phyloP scores from a whole-genome alignment of 306 rosid species.

The Cyclanthera cordifolia region DNA sequence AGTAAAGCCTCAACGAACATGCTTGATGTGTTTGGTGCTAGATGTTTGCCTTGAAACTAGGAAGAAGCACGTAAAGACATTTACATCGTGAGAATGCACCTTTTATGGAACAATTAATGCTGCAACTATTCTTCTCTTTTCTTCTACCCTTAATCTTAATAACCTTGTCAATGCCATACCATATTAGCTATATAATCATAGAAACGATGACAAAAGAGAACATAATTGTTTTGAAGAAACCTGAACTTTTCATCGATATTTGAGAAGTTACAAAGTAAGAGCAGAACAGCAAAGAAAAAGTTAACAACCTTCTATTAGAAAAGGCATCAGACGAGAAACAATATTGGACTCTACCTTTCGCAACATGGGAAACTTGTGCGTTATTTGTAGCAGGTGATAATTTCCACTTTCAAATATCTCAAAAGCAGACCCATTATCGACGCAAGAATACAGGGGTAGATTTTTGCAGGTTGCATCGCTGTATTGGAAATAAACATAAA shows the following conservation, averaged over 20 bases:
- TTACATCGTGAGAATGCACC: neutral
- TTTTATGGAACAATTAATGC: neutral
- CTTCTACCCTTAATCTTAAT: neutral
- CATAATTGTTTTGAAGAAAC: neutral
- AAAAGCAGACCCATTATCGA: constrained; percentile 23
- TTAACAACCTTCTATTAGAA: neutral
- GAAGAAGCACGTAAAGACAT: constrained; percentile 13
- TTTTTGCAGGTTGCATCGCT: constrained; percentile 42
- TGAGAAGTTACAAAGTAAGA: neutral
- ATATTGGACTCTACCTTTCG: constrained; percentile 37
- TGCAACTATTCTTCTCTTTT: neutral
- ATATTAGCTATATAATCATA: neutral
- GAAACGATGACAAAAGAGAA: constrained; percentile 6
- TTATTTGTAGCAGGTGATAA: constrained; percentile 54
- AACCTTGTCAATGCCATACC: neutral
- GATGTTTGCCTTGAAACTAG: constrained; percentile 39
- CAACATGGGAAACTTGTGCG: constrained; percentile 60
- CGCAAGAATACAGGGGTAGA: constrained; percentile 25
- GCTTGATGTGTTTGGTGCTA: constrained; percentile 29
- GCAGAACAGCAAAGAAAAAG: neutral
- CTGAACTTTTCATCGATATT: neutral
- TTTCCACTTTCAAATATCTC: constrained; percentile 39
- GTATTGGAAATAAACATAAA: constrained; percentile 44
- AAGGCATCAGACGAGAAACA: neutral
- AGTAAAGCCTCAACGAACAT: constrained; percentile 64